phyloP scores from a whole-genome alignment of 768 basidiomycete genomes.

The Termitomyces sp. region DNA sequence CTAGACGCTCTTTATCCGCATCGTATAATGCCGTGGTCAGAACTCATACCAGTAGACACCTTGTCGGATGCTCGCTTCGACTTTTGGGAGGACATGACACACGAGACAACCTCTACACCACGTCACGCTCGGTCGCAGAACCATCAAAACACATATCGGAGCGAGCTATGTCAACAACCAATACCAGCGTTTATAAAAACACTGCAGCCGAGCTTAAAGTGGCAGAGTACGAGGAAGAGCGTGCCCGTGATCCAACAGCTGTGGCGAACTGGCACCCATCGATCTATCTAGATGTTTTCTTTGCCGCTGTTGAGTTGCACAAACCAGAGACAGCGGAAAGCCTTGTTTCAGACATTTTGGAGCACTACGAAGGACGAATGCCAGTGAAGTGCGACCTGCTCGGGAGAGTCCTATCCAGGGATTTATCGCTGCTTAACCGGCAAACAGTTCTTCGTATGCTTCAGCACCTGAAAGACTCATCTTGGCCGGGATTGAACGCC shows the following conservation, averaged over 20 bases:
- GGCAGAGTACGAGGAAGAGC: slow-evolving; percentile 5
- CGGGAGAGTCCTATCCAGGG: slow-evolving; percentile 7
- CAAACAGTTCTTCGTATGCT: slow-evolving; percentile 13
- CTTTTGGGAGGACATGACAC: neutral
- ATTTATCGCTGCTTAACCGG: slow-evolving; percentile 6
- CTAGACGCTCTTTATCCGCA: slow-evolving; percentile 17
- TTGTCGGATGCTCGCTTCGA: neutral
- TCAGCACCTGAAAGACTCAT: slow-evolving; percentile 8
- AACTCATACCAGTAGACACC: neutral
- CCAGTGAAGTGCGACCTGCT: slow-evolving; percentile 5
- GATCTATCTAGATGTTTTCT: slow-evolving; percentile 7
- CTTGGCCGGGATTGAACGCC: neutral
- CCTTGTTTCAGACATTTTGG: slow-evolving; percentile 19
- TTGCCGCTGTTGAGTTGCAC: neutral
- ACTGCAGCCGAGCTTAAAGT: neutral
- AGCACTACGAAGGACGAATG: slow-evolving; percentile 7
- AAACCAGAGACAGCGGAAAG: slow-evolving; percentile 10
- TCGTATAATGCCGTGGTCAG: slow-evolving; percentile 12
- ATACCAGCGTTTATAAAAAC: neutral
- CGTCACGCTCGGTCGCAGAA: slow-evolving; percentile 1
- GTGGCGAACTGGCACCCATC: slow-evolving; percentile 4
- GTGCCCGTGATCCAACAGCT: neutral
- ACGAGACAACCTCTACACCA: slow-evolving; percentile 6
- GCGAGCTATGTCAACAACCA: slow-evolving; percentile 7
- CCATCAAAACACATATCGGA: slow-evolving; percentile 7